phyloP scores from a whole-genome alignment of 2,329 filamentous ascomycete genomes.

The Fusarium nygamai region DNA sequence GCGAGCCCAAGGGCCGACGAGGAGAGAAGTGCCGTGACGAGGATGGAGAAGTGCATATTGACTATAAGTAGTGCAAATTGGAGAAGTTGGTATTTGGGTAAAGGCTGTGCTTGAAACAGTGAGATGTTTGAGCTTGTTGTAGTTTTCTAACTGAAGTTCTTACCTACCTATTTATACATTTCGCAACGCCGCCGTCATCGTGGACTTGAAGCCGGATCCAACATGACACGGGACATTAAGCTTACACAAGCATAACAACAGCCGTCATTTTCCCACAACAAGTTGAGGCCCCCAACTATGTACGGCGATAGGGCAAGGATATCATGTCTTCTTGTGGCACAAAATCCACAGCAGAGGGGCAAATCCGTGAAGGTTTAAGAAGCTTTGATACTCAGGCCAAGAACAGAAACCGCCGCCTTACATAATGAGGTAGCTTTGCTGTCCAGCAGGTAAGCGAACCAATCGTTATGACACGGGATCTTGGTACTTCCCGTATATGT shows the following conservation, averaged over 20 bases:
- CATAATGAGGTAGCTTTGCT: too few species aligned
- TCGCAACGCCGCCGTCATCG: background rate
- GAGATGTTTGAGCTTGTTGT: background rate
- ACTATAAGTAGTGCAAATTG: background rate
- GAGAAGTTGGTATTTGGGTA: background rate
- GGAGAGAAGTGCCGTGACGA: background rate
- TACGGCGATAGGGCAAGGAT: background rate
- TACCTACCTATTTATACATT: background rate
- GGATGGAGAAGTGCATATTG: background rate
- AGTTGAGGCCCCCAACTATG: background rate
- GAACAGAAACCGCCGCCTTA: background rate
- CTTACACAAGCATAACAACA: background rate
- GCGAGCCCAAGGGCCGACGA: background rate
- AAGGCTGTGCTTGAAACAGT: background rate
- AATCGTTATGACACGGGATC: background rate
- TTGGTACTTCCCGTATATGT: background rate
- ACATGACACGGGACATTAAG: background rate
- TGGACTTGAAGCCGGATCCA: background rate
- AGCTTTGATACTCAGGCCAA: background rate
- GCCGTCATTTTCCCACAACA: too few species aligned
- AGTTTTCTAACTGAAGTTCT: background rate
- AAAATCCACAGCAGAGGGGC: background rate
- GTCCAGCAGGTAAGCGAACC: background rate
- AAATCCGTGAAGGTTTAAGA: fast-evolving
- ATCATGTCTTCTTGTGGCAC: background rate